Conservation (phyloP, 2,329 filamentous ascomycete species). For the Orbilia javanica region DNA sequence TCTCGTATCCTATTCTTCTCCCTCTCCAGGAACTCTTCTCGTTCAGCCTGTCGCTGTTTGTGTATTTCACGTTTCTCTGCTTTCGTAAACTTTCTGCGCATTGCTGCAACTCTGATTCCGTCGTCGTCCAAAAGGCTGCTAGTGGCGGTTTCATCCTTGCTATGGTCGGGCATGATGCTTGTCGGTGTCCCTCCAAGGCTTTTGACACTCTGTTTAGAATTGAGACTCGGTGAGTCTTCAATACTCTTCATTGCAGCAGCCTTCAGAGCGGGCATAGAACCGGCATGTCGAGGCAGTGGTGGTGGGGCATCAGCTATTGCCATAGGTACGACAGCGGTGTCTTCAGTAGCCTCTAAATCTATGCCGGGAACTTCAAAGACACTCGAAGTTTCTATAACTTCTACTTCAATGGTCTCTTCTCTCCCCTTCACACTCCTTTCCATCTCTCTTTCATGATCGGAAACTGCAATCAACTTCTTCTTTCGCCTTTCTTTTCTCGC, state of each 20-base stretch:
- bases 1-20: constrained; percentile 59
- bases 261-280: constrained; percentile 16
- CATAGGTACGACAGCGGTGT: constrained; percentile 34
- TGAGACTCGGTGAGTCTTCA: constrained; percentile 39
- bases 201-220: constrained; percentile 40
- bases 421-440: constrained; percentile 49
- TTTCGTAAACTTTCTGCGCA: constrained; percentile 61
- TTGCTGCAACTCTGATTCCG: constrained; percentile 68
- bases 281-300: constrained; percentile 36
- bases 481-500: constrained; percentile 49
- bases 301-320: constrained; percentile 31
- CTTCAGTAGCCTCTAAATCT: constrained; percentile 43
- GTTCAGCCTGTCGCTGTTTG: constrained; percentile 48
- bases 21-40: constrained; percentile 57
- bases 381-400: constrained; percentile 26
- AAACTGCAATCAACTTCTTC: constrained; percentile 47
- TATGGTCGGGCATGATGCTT: constrained; percentile 26
- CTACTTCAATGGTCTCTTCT: constrained; percentile 46
- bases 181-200: constrained; percentile 40
- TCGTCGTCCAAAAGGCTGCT: constrained; percentile 63
- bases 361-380: constrained; percentile 41
- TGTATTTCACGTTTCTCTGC: constrained; percentile 60
- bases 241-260: constrained; percentile 46
- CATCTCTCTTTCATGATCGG: constrained; percentile 39
- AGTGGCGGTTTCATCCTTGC: constrained; percentile 30